Evolutionary conservation across 148 eudicot species (phyloP), one percentile per base, ranked within the genome.

Genomic region (Oxyria digyna): DNA sequence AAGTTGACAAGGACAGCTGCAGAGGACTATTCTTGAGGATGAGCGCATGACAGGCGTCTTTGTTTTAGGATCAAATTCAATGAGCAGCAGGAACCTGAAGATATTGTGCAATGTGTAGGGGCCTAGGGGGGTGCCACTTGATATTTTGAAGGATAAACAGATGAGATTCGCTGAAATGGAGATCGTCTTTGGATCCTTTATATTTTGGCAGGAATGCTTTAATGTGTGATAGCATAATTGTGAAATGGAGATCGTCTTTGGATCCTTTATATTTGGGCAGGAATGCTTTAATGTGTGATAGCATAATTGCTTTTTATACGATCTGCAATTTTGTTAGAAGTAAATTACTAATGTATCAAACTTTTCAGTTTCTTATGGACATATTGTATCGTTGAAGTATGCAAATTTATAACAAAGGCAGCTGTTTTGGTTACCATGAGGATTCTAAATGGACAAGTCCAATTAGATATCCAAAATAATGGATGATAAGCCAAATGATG

Each of bases 1-100:
- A 86, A 18, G 49, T 83, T 85, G 74, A 89, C 96, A 6, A 79
- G 74, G 67, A 78, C 71, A 50, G 95, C 96, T 43, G 98, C 98
- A 7, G 82, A 67, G 13, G 96, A 93, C 75, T 93, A 82, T 79
- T 69, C 77, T 20, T n/a, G n/a, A 77, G 89, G 79, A 35, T 74
- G 75, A 75, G 68, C 75, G 75, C 85, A 13, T 85, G 74, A 42
- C 77, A 76, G 17, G 29, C 84, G 4, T 69, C 75, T 46, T 87
- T 35, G 3, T 35, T 35, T 35, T 35, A 35, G 38, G 4, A n/a
- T n/a, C n/a, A n/a, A n/a, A n/a, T n/a, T n/a, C n/a, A n/a, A n/a
- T n/a, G n/a, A n/a, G n/a, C n/a, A n/a, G 3, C 38, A 35, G 6
- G 38, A 35, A 35, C 38, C 38, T 2, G 38, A 35, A 35, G 62